Conservation (phyloP, 139 green algal species). For the Desmodesmus armatus region DNA sequence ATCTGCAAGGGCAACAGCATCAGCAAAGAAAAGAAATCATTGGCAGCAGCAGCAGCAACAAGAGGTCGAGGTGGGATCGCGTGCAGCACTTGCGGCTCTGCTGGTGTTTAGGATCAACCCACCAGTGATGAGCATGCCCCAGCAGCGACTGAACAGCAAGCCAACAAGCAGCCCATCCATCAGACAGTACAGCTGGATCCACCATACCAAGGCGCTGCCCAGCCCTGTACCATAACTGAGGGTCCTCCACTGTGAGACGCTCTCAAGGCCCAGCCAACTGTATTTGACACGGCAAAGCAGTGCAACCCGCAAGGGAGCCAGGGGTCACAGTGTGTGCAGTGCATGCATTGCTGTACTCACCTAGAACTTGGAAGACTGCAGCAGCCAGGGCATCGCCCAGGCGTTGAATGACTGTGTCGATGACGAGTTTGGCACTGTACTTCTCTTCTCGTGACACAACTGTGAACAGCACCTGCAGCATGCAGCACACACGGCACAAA, state of each 20-base stretch:
- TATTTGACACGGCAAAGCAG: no score
- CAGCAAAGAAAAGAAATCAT: no score
- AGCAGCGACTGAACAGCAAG: no score
- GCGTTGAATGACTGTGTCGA: conserved; percentile 67
- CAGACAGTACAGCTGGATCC: no score
- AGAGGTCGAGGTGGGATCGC: background rate
- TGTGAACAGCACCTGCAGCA: conserved; percentile 81
- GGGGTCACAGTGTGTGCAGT: background rate
- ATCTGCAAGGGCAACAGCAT: conserved; percentile 21
- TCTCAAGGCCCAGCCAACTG: no score
- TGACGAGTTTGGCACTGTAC: conserved; percentile 80
- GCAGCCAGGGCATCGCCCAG: conserved; percentile 40
- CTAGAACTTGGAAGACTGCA: conserved; percentile 50
- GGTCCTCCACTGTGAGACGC: no score
- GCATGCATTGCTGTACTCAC: conserved; percentile 20
- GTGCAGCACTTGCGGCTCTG: no score
- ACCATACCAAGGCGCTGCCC: no score
- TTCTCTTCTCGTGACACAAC: conserved; percentile 82
- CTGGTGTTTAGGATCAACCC: no score
- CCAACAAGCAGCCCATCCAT: no score
- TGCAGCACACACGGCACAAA: background rate
- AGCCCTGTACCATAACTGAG: no score
- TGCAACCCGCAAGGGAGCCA: no score
- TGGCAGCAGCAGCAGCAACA: background rate
- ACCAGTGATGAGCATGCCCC: background rate